Evolutionary conservation across 1,284 basidiomycete genomes (phyloP), one percentile per base, ranked within the genome.

Genomic region (Paramarasmius palmivorus): DNA sequence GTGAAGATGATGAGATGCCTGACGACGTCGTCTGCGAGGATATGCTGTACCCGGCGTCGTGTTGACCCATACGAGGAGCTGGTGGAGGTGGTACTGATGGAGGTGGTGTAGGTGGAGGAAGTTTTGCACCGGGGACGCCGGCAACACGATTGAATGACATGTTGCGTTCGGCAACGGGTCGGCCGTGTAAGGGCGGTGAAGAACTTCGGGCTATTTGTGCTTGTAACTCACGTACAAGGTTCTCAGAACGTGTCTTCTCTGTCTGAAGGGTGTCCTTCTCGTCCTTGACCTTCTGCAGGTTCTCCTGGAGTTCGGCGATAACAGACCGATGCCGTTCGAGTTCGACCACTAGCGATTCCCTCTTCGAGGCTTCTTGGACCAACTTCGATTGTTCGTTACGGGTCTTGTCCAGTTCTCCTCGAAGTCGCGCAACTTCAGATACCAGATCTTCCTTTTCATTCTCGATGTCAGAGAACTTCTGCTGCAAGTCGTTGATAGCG

Each of bases 81-180:
- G 91, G 91, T 8, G 94, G 94, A 8, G 91, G 92, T 6, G 94
- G 93, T 42, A 93, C 80, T 23, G 88, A 86, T 2, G 93, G 94
- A 20, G 94, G 92, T 1, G 93, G 93, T 0, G 90, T 92, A 0
- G 90, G 89, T 19, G 93, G 93, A 22, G 93, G 93, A 23, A 91
- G 80, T 68, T 95, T 95, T 61, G 83, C 76, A 22, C 79, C 73
- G 34, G 86, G 81, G 52, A 88, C 68, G 26, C 80, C 81, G 54
- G 79, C 80, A 45, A 77, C 69, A 55, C 88, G 79, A 39, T 77
- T 74, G 63, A 81, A 84, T 5, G 81, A 71, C 37, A 82, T 65
- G 40, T 69, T 75, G 20, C 86, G 81, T 49, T 86, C 85, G 19
- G 77, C 71, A n/a, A 67, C 59, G 40, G 76, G 73, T 50, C 83